These are phyloP conservation scores for Lecanicillium sp. DNA, from an alignment of 2,329 filamentous ascomycete genomes.

Conservation along the genomic window DNA sequence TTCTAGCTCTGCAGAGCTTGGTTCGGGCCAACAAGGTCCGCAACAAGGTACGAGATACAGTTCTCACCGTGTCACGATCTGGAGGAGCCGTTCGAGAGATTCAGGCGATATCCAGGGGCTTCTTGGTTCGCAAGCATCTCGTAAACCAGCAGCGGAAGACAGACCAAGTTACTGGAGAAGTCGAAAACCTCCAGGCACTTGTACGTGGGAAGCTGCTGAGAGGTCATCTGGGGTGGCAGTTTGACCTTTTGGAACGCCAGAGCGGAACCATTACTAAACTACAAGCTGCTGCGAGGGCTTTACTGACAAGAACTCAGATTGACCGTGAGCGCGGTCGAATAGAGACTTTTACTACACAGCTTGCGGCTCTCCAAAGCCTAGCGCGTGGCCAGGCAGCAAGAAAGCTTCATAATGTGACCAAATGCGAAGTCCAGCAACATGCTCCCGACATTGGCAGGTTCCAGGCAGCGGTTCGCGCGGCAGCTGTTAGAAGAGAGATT, in stretches of 20 bases:
- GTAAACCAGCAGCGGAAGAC: constrained; percentile 48
- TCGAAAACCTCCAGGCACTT: constrained; percentile 55
- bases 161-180: constrained; percentile 38
- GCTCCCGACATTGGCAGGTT: constrained; percentile 34
- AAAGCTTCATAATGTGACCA: constrained; percentile 32
- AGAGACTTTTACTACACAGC: constrained; percentile 37
- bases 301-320: constrained; percentile 48
- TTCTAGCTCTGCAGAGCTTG: constrained; percentile 76
- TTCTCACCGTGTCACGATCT: constrained; percentile 51
- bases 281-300: constrained; percentile 59
- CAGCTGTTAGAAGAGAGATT: constrained; percentile 43
- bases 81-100: constrained; percentile 57
- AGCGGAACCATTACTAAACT: constrained; percentile 43
- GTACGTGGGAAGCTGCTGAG: constrained; percentile 60
- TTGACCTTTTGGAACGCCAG: constrained; percentile 42
- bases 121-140: constrained; percentile 52
- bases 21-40: constrained; percentile 61
- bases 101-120: constrained; percentile 59
- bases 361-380: constrained; percentile 34
- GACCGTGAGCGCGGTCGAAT: constrained; percentile 42
- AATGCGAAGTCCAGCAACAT: constrained; percentile 39
- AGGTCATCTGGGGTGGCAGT: constrained; percentile 44
- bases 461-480: constrained; percentile 45
- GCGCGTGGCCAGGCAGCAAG: constrained; percentile 41
- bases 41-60: constrained; percentile 46